These are phyloP conservation scores for Pichia sp. DNA, from an alignment of 1,139 yeast species.

Conservation along the genomic window DNA sequence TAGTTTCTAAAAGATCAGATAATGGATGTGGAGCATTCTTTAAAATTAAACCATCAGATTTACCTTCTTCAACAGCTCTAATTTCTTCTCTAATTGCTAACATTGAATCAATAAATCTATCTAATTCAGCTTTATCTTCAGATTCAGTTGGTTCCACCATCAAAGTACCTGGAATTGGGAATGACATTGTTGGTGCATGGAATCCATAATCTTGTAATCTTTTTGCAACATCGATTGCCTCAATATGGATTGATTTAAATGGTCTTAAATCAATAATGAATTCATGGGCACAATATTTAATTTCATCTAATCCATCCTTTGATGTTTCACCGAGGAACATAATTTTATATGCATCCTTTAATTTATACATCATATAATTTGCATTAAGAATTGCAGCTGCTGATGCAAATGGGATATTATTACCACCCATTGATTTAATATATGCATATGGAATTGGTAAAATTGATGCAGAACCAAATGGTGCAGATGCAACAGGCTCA, in stretches of 20 bases:
- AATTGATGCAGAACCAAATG: slow-evolving; percentile 92
- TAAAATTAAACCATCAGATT: slow-evolving; percentile 58
- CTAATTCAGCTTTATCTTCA: slow-evolving; percentile 80
- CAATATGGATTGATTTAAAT: slow-evolving; percentile 74
- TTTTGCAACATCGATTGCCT: slow-evolving; percentile 95
- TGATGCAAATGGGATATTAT: slow-evolving; percentile 78
- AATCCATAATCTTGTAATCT: slow-evolving; percentile 96
- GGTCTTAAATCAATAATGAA: slow-evolving; percentile 88
- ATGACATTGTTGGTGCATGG: slow-evolving; percentile 98
- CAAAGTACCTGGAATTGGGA: slow-evolving; percentile 95
- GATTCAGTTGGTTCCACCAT: slow-evolving; percentile 99
- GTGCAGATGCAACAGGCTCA: slow-evolving; percentile 82
- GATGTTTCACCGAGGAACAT: slow-evolving; percentile 54
- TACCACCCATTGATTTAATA: slow-evolving; percentile 86
- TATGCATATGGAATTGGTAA: slow-evolving; percentile 92
- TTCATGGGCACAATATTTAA: slow-evolving; percentile 92
- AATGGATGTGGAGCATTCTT: slow-evolving; percentile 92
- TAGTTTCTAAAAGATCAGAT: slow-evolving; percentile 58
- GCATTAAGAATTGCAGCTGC: slow-evolving; percentile 90
- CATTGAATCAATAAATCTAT: slow-evolving; percentile 84
- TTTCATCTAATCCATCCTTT: slow-evolving; percentile 31
- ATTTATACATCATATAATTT: slow-evolving; percentile 82
- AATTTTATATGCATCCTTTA: slow-evolving; percentile 65
- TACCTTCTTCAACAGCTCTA: slow-evolving; percentile 63
- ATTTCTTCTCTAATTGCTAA: slow-evolving; percentile 80